These are phyloP conservation scores for Leccinum angustisporum DNA, from an alignment of 1,284 basidiomycete genomes.

Conservation along the genomic window DNA sequence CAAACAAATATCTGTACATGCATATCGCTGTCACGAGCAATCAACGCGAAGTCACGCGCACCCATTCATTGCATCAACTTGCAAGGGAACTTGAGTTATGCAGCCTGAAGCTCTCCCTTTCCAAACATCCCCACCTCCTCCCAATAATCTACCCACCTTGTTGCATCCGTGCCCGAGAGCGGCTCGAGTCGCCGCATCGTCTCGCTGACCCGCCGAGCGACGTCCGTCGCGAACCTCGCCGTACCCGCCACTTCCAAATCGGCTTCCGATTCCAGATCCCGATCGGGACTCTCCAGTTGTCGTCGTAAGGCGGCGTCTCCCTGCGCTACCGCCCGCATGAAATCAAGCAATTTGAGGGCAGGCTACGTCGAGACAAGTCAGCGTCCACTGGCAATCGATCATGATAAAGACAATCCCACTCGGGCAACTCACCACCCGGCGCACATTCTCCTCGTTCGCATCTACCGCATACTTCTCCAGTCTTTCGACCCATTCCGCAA, in stretches of 20 bases:
- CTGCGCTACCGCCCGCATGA: slow-evolving; percentile 5
- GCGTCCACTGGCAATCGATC: no score
- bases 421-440: slow-evolving; percentile 13
- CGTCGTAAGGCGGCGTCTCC: slow-evolving; percentile 6
- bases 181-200: slow-evolving; percentile 20
- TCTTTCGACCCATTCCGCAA: slow-evolving; percentile 25
- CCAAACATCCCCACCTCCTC: neutral
- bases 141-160: slow-evolving; percentile 18
- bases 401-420: neutral
- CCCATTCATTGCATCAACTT: no score
- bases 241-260: slow-evolving; percentile 8
- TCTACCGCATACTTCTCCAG: slow-evolving; percentile 13
- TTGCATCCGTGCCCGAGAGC: slow-evolving; percentile 14
- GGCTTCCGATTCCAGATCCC: neutral
- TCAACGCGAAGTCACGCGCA: no score
- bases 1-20: no score
- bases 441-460: slow-evolving; percentile 15
- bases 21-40: no score
- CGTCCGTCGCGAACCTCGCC: slow-evolving; percentile 10
- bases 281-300: neutral
- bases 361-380: slow-evolving; percentile 16
- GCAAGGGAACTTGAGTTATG: no score
- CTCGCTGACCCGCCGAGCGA: slow-evolving; percentile 14
- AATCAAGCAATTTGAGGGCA: slow-evolving; percentile 22
- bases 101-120: no score